Base-by-base conservation (phyloP, 2,329 filamentous ascomycete species). In the Periconia macrospinosa region DNA sequence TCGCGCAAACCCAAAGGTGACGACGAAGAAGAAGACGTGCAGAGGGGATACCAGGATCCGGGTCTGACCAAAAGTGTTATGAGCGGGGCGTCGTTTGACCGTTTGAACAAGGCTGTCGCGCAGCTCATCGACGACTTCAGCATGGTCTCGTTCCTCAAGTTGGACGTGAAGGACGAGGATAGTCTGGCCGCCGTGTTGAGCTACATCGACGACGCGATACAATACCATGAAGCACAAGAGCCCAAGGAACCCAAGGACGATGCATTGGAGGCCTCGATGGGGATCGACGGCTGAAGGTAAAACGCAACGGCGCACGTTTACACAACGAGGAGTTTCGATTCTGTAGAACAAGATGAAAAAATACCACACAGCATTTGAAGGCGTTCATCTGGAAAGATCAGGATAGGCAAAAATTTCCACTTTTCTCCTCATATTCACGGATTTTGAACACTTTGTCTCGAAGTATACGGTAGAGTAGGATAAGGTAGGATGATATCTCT, bases 71-170 rank as follows among this genome's bases (percentile, higher is more conserved):
- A 86, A 56, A 85, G 86, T 48, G 72, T 96, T 54, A 89, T 96
- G 88, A 87, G 83, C 48, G 92, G 93, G 2, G 82, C 85, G 1
- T 90, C 90, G 17, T 97, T 96, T 75, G 84, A 90, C 56, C 83
- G 86, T 64, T 78, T 97, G 61, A 97, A 97, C 71, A 84, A 86
- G 56, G 93, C 93, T 0, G 93, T 99, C 6, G 94, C 90, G 1
- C 86, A 90, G 49, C 79, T 99, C 60, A 96, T 99, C 61, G 94
- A 97, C 73, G 94, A 91, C 74, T 99, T 97, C 77, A 96, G 92
- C 77, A 95, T 99, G 91, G 91, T 99, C 13, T 96, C 90, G 45
- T 99, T 96, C 71, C 80, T 97, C 53, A 91, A 92, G 77, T 80
- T 97, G 43, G 90, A 97, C 69, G 89, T 88, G 27, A 89, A 94